Evolutionary conservation across 2,329 filamentous ascomycete species (phyloP).

Genomic region (Botrytis sinoallii): DNA sequence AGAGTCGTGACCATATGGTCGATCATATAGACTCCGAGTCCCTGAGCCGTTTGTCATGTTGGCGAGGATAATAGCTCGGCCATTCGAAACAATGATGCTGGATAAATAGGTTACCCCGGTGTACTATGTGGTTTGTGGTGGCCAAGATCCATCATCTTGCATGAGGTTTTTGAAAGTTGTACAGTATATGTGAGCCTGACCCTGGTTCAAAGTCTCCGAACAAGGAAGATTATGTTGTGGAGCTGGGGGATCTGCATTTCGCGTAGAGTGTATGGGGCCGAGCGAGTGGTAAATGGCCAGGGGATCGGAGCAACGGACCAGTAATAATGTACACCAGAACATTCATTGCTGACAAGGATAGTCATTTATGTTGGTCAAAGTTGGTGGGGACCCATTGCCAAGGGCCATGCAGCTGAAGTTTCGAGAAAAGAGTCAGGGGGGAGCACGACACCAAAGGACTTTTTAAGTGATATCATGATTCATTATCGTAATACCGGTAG

Average conservation of each 20-base stretch:
- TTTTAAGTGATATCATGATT: background rate
- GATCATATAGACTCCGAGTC: background rate
- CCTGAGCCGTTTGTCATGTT: background rate
- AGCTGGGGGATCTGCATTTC: background rate
- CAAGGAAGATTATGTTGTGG: constrained; percentile 1
- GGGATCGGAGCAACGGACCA: background rate
- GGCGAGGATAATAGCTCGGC: background rate
- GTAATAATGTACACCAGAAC: background rate
- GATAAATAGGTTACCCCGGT: background rate
- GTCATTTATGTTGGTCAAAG: background rate
- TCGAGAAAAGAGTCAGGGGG: background rate
- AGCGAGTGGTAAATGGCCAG: background rate
- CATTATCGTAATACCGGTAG: background rate
- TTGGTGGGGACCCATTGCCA: background rate
- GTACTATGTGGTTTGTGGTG: background rate
- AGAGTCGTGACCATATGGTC: background rate
- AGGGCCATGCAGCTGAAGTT: background rate
- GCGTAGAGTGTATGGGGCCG: background rate
- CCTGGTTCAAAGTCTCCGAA: background rate
- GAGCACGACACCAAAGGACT: background rate
- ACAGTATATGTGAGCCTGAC: background rate
- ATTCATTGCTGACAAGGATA: background rate
- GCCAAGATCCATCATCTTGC: constrained; percentile 12
- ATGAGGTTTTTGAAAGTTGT: background rate
- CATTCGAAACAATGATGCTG: constrained; percentile 4